Evolutionary conservation across 2,329 filamentous ascomycete species (phyloP).

Genomic region (Arthrobotrys iridis): DNA sequence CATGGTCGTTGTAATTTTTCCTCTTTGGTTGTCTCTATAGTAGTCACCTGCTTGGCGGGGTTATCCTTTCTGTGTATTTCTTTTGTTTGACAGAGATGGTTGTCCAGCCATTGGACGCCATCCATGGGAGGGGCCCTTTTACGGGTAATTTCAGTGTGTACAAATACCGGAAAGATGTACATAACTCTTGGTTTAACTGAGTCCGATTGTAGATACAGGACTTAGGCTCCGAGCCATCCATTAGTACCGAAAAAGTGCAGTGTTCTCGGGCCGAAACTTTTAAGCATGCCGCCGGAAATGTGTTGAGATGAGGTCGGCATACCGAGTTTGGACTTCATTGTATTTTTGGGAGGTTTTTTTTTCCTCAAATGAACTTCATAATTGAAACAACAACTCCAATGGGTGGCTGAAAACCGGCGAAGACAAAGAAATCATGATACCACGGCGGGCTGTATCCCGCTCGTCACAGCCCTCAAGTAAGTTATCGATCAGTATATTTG

Average conservation of each 20-base stretch:
- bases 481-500: background rate
- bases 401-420: slow-evolving; percentile 16
- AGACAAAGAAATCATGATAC: slow-evolving; percentile 44
- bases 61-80: background rate
- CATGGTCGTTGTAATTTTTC: slow-evolving; percentile 3
- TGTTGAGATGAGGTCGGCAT: slow-evolving; percentile 25
- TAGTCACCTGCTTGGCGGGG: background rate
- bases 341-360: slow-evolving; percentile 18
- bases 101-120: background rate
- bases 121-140: background rate
- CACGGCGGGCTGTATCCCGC: slow-evolving; percentile 36
- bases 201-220: background rate
- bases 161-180: slow-evolving; percentile 6
- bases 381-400: slow-evolving; percentile 29
- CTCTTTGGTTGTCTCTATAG: background rate
- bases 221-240: too few relatives aligned
- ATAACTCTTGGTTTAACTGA: slow-evolving; percentile 4
- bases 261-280: background rate
- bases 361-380: slow-evolving; percentile 8
- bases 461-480: slow-evolving; percentile 27
- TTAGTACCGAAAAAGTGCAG: too few relatives aligned
- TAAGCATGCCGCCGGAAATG: slow-evolving; percentile 27
- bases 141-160: slow-evolving; percentile 5
- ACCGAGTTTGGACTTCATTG: slow-evolving; percentile 15
- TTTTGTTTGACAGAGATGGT: too few relatives aligned